A percentile compares a stretch with the other conserved stretches of the same genome.
These are phyloP conservation scores for apple (Malus domestica) DNA, from an alignment of 306 rosid genomes.

Conservation along the genomic window ASM211411v1 NC_041800.1:5727001-5727500, in stretches of 20 bases:
- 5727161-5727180: neutral
- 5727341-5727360: neutral
- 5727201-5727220: neutral
- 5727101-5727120: too few species aligned
- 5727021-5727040: too few species aligned
- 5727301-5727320: neutral
- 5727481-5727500: too few species aligned
- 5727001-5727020: too few species aligned
- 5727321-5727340: neutral
- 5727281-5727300: neutral
- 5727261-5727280: neutral
- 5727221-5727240: neutral
- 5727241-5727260: neutral
- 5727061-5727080: too few species aligned
- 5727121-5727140: neutral
- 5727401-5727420: too few species aligned
- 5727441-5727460: too few species aligned
- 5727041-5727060: too few species aligned
- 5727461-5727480: too few species aligned
- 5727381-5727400: neutral
- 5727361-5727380: neutral
- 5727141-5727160: neutral
- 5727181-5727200: neutral
- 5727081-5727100: too few species aligned
- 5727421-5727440: too few species aligned